Evolutionary conservation across 306 rosid genomes (phyloP).

Genomic region (Carpinus fangiana): DNA sequence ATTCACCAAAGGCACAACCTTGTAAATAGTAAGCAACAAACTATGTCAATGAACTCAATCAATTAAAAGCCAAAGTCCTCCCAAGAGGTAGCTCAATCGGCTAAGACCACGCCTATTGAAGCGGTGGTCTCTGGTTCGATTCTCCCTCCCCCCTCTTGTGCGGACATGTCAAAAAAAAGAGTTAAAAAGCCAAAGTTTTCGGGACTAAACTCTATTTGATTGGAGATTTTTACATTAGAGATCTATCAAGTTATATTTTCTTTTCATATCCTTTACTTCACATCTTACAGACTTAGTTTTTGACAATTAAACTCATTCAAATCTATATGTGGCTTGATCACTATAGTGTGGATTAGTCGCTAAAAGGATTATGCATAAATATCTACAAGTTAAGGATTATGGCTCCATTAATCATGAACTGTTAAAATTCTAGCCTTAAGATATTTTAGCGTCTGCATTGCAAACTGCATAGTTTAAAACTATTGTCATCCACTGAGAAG

Average conservation of each 20-base stretch:
- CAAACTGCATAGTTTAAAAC: not conserved
- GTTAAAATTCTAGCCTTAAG: not conserved
- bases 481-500: not conserved
- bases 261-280: not conserved
- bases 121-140: too few species aligned
- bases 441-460: not conserved
- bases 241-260: not conserved
- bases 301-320: not conserved
- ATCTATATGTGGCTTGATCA: not conserved
- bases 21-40: too few species aligned
- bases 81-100: too few species aligned
- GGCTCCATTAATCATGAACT: not conserved
- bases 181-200: too few species aligned
- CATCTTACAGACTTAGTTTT: not conserved
- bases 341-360: not conserved
- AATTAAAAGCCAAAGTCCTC: too few species aligned
- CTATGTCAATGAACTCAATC: too few species aligned
- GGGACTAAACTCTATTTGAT: not conserved
- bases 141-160: too few species aligned
- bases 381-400: not conserved
- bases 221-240: not conserved
- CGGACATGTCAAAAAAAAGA: too few species aligned
- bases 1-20: not conserved
- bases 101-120: too few species aligned
- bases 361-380: not conserved